These are phyloP conservation scores for Fallopia convolvulus DNA, from an alignment of 148 eudicot genomes.

Conservation along the genomic window DNA sequence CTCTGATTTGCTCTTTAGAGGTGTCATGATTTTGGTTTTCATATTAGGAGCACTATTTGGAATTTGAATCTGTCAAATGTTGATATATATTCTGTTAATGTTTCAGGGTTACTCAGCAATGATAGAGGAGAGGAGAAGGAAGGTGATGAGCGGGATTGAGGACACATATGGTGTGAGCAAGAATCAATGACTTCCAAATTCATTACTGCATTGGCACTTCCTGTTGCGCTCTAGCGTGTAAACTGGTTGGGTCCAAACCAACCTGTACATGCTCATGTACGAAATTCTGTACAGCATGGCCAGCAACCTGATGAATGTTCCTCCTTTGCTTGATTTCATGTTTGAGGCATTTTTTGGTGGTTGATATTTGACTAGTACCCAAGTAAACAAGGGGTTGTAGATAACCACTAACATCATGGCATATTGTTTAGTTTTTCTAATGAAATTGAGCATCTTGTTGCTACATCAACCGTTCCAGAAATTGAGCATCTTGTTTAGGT, in stretches of 20 bases:
- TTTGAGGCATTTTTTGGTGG: background rate
- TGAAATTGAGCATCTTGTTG: background rate
- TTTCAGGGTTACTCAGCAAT: slow-evolving; percentile 69
- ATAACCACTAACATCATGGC: background rate
- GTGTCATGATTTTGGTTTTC: too few species aligned
- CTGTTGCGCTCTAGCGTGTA: background rate
- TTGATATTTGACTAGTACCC: background rate
- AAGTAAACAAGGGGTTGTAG: background rate
- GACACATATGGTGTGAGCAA: slow-evolving; percentile 70
- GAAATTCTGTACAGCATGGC: background rate
- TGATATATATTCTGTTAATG: background rate
- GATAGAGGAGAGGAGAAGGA: slow-evolving; percentile 79
- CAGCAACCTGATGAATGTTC: background rate
- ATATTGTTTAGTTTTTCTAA: background rate
- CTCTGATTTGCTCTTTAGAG: background rate
- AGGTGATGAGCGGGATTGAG: slow-evolving; percentile 62
- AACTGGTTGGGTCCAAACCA: background rate
- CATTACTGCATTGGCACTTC: background rate
- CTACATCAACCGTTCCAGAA: background rate
- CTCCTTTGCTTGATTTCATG: background rate
- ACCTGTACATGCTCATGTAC: background rate
- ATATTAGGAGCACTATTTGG: too few species aligned
- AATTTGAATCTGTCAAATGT: background rate
- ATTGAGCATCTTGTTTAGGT: background rate
- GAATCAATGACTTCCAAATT: slow-evolving; percentile 21